Evolutionary conservation across 257 asterid species (phyloP).

Genomic region (Coffea canephora): DNA sequence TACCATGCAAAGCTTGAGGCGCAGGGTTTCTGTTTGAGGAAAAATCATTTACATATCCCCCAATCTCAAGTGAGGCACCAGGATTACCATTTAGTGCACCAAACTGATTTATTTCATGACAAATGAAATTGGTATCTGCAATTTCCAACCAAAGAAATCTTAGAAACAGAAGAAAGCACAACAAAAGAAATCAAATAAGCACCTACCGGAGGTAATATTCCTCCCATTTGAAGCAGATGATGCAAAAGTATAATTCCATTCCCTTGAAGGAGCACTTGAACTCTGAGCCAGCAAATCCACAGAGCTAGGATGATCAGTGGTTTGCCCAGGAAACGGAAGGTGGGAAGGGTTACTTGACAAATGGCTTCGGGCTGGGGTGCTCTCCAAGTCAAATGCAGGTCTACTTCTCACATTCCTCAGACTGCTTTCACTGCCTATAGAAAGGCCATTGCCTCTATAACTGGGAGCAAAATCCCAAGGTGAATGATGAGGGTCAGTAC

Average conservation of each 20-base stretch:
- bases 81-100: conserved; percentile 35
- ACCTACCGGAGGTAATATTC: conserved; percentile 52
- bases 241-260: conserved; percentile 41
- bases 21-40: conserved; percentile 38
- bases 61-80: conserved; percentile 42
- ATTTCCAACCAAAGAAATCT: conserved; percentile 24
- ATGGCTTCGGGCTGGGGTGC: conserved; percentile 40
- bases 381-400: conserved; percentile 45
- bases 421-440: conserved; percentile 55
- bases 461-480: conserved; percentile 48
- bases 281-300: conserved; percentile 48
- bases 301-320: conserved; percentile 40
- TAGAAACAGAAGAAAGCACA: conserved; percentile 3
- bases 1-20: conserved; percentile 40
- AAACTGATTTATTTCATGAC: conserved; percentile 46
- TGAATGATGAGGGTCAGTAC: conserved; percentile 43
- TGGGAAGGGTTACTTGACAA: conserved; percentile 38
- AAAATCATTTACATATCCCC: conserved; percentile 42
- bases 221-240: conserved; percentile 48
- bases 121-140: conserved; percentile 49
- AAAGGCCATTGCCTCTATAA: conserved; percentile 52
- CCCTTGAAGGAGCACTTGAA: conserved; percentile 44
- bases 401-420: conserved; percentile 73
- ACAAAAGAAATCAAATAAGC: background rate
- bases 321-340: conserved; percentile 32